These are phyloP conservation scores for Salisapilia sapeloensis DNA, from an alignment of 352 stramenopile genomes.

Conservation along the genomic window DNA sequence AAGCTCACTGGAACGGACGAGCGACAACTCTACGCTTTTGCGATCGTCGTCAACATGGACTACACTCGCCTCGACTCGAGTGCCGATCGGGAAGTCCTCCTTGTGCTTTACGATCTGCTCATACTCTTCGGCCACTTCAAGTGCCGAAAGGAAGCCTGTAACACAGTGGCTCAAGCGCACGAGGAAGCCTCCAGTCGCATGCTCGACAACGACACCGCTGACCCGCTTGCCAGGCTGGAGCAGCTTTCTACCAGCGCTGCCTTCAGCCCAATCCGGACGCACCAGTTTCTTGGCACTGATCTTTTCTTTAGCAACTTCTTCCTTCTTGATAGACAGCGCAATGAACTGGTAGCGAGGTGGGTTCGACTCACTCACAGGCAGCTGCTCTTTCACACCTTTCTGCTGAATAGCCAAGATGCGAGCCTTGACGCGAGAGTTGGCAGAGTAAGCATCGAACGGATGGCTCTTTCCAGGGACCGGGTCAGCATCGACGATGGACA, in stretches of 20 bases:
- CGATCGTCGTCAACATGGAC: conserved; percentile 51
- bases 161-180: conserved; percentile 66
- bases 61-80: conserved; percentile 47
- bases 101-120: conserved; percentile 36
- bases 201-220: conserved; percentile 56
- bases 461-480: conserved; percentile 20
- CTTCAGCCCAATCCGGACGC: conserved; percentile 62
- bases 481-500: conserved; percentile 78
- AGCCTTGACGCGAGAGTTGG: conserved; percentile 51
- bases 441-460: conserved; percentile 65
- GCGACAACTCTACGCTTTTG: conserved; percentile 54
- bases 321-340: conserved; percentile 43
- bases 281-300: conserved; percentile 22
- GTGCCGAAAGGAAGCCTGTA: conserved; percentile 29
- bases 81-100: conserved; percentile 58
- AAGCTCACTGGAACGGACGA: conserved; percentile 20
- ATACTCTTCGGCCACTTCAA: conserved; percentile 55
- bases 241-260: conserved; percentile 46
- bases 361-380: conserved; percentile 64
- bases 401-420: conserved; percentile 43
- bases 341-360: conserved; percentile 52
- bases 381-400: conserved; percentile 77
- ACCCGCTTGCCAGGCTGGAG: conserved; percentile 32
- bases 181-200: conserved; percentile 26
- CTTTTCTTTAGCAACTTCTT: conserved; percentile 19